These are phyloP conservation scores for Trypanosoma lewisi DNA, from an alignment of 208 protist genomes.

Conservation along the genomic window DNA sequence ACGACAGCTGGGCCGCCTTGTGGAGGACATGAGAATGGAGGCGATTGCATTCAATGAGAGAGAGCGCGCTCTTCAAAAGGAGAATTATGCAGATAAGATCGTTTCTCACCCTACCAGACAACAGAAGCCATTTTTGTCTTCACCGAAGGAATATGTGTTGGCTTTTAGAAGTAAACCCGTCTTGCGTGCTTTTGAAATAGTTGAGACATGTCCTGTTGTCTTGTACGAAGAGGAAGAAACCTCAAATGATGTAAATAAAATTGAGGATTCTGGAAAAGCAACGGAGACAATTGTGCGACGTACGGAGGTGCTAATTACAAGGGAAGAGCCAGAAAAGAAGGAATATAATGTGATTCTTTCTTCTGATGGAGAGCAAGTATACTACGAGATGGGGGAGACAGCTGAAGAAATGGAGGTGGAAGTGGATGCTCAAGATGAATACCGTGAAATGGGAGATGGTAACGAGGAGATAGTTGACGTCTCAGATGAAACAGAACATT, in stretches of 20 bases:
- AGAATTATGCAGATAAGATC: background rate
- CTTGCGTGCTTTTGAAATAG: background rate
- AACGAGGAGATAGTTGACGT: too few species aligned
- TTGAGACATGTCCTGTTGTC: background rate
- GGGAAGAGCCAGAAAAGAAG: background rate
- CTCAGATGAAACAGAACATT: too few species aligned
- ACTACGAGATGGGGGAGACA: background rate
- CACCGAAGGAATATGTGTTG: background rate
- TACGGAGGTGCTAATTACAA: background rate
- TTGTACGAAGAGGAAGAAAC: background rate
- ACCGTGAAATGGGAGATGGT: too few species aligned
- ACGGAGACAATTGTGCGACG: background rate
- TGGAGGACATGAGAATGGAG: conserved; percentile 34
- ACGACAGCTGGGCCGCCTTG: conserved; percentile 24
- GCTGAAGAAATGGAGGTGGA: background rate
- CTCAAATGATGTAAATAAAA: background rate
- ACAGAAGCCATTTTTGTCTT: background rate
- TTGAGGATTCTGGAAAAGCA: background rate
- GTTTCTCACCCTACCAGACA: background rate
- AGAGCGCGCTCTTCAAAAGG: conserved; percentile 6
- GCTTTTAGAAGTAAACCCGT: background rate
- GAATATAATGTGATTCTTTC: background rate
- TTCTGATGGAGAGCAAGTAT: background rate
- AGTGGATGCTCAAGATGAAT: conserved; percentile 8
- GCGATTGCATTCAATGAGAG: conserved; percentile 20